Evolutionary conservation across 169 alveolate genomes (phyloP), one percentile per base, ranked within the genome.

Genomic region (Theileria sp.): DNA sequence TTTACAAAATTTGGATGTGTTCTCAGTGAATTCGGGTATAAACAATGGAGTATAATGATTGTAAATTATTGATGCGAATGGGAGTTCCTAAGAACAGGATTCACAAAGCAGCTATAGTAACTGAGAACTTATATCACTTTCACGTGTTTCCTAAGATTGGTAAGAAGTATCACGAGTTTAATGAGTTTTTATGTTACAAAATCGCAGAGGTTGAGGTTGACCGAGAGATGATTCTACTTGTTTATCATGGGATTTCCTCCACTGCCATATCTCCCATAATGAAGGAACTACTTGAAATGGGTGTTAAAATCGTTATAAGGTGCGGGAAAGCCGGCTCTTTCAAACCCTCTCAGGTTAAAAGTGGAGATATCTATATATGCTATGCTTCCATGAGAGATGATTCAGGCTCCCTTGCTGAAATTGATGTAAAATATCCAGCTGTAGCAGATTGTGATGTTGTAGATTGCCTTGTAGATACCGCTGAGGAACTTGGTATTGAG

Each of bases 351-450:
- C 74, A 62, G 19, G 67, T 69, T 49, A 66, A 70, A 13, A 44
- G 26, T 58, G 76, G 67, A 25, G 81, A 44, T 25, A 9, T 80
- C 8, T 80, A 72, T 56, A 44, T 80, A 13, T 58, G 81, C 12
- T 80, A 71, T 49, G 87, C 87, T n/a, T 1, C 87, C 12, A 71
- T 77, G 50, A 79, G 87, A 23, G 87, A 75, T 26, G 87, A 80
- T 32, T n/a, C 38, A 0, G 25, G 64, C n/a, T 71, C 87, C 0
- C 23, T 62, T 9, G 17, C 76, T 1, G 87, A 80, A 38, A 75
- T 80, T 8, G 80, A 80, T 68, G 25, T 61, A 25, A 64, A 51
- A 19, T 80, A 71, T 61, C 87, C 87, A 0, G 80, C 87, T 0
- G 81, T 80, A 4, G 80, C 87, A 5, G 81, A 80, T 50, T 79